These are phyloP conservation scores for Sparassis latifolia DNA, from an alignment of 1,284 basidiomycete genomes.

Conservation along the genomic window DNA sequence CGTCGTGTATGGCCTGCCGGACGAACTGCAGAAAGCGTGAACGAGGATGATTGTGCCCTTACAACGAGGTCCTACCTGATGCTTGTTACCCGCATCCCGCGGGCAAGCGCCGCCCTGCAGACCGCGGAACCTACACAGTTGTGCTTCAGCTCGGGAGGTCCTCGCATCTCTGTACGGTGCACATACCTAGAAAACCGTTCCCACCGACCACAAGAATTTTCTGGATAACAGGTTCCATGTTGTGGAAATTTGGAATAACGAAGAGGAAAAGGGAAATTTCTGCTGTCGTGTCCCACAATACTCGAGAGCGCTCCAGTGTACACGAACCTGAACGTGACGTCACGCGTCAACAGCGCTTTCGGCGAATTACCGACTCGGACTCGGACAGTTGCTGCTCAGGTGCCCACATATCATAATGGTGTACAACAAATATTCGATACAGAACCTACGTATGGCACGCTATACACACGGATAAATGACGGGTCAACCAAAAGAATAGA, in stretches of 20 bases:
- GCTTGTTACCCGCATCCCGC: slow-evolving; percentile 84
- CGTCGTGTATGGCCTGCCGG: slow-evolving; percentile 80
- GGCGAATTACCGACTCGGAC: too few species aligned
- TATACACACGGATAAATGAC: too few species aligned
- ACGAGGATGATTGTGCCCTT: neutral
- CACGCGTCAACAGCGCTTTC: too few species aligned
- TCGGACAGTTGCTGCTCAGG: too few species aligned
- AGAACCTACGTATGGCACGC: too few species aligned
- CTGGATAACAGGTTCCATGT: slow-evolving; percentile 32
- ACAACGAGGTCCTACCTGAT: slow-evolving; percentile 56
- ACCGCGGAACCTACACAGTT: slow-evolving; percentile 75
- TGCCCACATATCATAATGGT: too few species aligned
- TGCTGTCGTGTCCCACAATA: slow-evolving; percentile 1
- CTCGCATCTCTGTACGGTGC: neutral
- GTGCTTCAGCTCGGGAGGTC: neutral
- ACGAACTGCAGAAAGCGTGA: slow-evolving; percentile 48
- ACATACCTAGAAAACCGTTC: slow-evolving; percentile 87
- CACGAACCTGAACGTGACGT: too few species aligned
- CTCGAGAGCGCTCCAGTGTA: neutral
- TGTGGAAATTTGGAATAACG: neutral
- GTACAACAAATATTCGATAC: too few species aligned
- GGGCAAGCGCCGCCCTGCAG: slow-evolving; percentile 78
- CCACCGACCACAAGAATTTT: slow-evolving; percentile 87
- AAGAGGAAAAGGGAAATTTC: too few species aligned
- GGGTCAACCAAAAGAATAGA: too few species aligned